Percentiles rank a stretch among this genome's conserved stretches.
These are phyloP conservation scores for Candida corydali DNA, from an alignment of 805 yeast species.

Conservation along the genomic window DNA sequence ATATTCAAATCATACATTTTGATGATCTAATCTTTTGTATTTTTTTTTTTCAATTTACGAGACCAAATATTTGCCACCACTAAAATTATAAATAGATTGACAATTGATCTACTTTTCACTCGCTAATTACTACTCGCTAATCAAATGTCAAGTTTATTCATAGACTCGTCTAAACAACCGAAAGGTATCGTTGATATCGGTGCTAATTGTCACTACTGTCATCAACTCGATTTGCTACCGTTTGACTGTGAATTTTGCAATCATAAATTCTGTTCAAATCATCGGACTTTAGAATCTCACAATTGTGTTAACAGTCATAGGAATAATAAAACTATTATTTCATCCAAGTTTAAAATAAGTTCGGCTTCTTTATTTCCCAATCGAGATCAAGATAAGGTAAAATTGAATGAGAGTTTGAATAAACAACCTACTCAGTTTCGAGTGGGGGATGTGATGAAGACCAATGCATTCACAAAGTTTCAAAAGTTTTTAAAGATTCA, in stretches of 20 bases:
- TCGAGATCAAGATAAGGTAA: constrained; percentile 36
- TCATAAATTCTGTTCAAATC: constrained; percentile 46
- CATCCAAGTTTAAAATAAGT: constrained; percentile 20
- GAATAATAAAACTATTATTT: constrained; percentile 2
- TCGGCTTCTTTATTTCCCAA: constrained; percentile 52
- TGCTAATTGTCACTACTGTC: constrained; percentile 50
- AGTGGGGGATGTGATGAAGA: constrained; percentile 24
- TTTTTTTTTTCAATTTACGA: background rate
- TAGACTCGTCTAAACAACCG: constrained; percentile 20
- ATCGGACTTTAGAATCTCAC: constrained; percentile 34
- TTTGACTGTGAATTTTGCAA: constrained; percentile 49
- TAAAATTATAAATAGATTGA: constrained; percentile 1
- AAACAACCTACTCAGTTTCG: constrained; percentile 22
- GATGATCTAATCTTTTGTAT: constrained; percentile 3
- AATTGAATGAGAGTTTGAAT: constrained; percentile 25
- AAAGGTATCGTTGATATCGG: constrained; percentile 52
- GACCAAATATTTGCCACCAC: constrained; percentile 11
- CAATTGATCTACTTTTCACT: background rate
- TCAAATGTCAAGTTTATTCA: constrained; percentile 12
- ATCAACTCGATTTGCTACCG: constrained; percentile 55
- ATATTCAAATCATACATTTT: constrained; percentile 60
- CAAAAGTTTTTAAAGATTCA: constrained; percentile 24
- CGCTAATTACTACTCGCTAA: background rate
- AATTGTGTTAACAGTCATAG: constrained; percentile 22
- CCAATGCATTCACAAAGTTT: constrained; percentile 25